Base-by-base conservation (phyloP, 176 grass and related monocot genomes). In the Eleusine indica region DNA sequence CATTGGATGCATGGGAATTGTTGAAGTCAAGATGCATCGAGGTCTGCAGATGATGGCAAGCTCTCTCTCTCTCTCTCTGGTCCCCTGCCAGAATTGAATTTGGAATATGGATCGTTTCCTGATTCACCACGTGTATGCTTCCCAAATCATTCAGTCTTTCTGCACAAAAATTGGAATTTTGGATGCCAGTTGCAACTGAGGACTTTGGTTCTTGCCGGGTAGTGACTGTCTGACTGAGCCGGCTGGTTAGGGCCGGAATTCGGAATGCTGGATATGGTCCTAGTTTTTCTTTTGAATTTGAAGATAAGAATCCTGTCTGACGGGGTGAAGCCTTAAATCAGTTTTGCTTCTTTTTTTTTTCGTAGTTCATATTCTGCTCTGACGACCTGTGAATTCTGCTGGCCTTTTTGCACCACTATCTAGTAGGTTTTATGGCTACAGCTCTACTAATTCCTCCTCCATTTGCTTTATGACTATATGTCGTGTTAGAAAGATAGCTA, bases 401-500 rank as follows among this genome's bases (percentile, higher is more conserved):
- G 76, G 17, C 22, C 21, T 43, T 76, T 70, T 39, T 78, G 64
- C 38, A 37, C 74, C 56, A 82, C 49, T 75, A 68, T 38, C 4
- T 40, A 38, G 19, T 58, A 73, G 73, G 52, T 48, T 85, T 41
- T 83, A 17, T 70, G 88, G 73, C 83, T 86, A 86, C 71, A 66
- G 18, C 44, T 28, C 83, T 73, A 89, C 7, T 9, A 86, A 82
- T 90, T 86, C 88, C 73, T 61, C 77, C 67, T 77, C 41, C 22
- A 5, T 53, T 77, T 73, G 72, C 78, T 87, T 88, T 87, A 85
- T 30, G 72, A 88, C 71, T 67, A 84, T 73, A 58, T 91, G 78
- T 82, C 78, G 74, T 74, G 86, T 79, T 73, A 82, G 71, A 91
- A 91, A 91, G 90, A 85, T 56, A 14, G 78, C 65, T 88, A 88